Percentiles rank a stretch among this genome's conserved stretches.
Evolutionary conservation across 768 basidiomycete species (phyloP).

Genomic region (Mycena rosella): DNA sequence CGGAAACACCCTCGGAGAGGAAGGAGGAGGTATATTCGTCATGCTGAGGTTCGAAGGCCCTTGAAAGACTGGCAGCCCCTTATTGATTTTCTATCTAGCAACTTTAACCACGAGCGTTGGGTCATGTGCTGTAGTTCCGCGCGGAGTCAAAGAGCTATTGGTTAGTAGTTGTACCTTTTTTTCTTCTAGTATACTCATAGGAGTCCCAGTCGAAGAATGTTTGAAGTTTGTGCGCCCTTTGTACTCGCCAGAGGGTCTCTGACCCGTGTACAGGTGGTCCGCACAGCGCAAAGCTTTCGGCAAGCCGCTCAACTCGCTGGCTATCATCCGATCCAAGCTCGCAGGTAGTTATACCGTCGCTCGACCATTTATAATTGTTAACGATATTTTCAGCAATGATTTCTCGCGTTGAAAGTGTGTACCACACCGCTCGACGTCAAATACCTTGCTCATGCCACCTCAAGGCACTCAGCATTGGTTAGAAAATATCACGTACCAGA

Average conservation of each 20-base stretch:
- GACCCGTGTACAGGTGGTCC: conserved; percentile 69
- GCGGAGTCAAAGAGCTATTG: conserved; percentile 68
- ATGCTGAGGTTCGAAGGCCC: conserved; percentile 49
- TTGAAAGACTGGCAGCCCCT: not conserved
- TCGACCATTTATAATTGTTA: not conserved
- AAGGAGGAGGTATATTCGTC: conserved; percentile 75
- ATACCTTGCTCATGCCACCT: conserved; percentile 42
- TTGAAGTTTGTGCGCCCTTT: conserved; percentile 65
- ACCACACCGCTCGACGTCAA: not conserved
- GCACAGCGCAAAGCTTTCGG: conserved; percentile 93
- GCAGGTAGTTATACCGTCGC: conserved; percentile 51
- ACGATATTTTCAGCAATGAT: conserved; percentile 72
- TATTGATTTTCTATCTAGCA: conserved; percentile 52
- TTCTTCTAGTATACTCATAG: not conserved
- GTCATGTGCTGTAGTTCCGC: conserved; percentile 85
- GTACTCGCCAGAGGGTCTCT: not conserved
- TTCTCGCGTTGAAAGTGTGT: conserved; percentile 67
- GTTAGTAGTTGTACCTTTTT: conserved; percentile 15
- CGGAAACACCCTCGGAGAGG: conserved; percentile 75
- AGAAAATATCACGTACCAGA: conserved; percentile 91
- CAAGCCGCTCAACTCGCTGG: conserved; percentile 84
- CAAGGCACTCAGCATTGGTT: conserved; percentile 80
- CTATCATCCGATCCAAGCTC: conserved; percentile 90
- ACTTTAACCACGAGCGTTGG: conserved; percentile 93
- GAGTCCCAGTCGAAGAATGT: conserved; percentile 77